Evolutionary conservation across 1,284 basidiomycete genomes (phyloP).

Genomic region (Meira nashicola): DNA sequence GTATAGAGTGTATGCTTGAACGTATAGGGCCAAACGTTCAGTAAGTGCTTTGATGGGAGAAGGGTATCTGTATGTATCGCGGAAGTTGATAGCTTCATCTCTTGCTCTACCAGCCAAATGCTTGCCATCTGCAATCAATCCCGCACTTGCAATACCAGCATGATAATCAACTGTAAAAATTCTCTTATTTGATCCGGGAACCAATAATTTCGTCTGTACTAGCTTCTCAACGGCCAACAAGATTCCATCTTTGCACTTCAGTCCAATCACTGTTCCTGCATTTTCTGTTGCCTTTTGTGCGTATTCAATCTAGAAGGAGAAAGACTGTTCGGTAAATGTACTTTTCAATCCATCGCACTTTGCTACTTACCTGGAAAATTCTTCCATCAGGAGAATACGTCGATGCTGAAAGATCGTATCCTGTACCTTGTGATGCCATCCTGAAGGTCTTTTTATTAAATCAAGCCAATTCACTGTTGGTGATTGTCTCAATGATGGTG

Average conservation of each 20-base stretch:
- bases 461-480: conserved; percentile 4
- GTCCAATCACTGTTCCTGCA: conserved; percentile 70
- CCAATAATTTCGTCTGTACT: conserved; percentile 91
- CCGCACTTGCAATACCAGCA: conserved; percentile 76
- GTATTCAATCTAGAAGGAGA: conserved; percentile 71
- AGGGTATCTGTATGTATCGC: conserved; percentile 70
- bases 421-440: conserved; percentile 97
- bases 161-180: conserved; percentile 91
- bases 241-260: conserved; percentile 88
- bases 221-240: conserved; percentile 95
- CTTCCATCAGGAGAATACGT: conserved; percentile 98
- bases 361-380: conserved; percentile 69
- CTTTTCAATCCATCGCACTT: neutral
- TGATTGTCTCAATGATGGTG: neutral
- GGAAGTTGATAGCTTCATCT: conserved; percentile 74
- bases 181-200: conserved; percentile 85
- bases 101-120: conserved; percentile 79
- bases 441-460: too few relatives aligned
- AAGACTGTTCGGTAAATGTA: neutral
- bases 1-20: conserved; percentile 94
- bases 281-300: conserved; percentile 98
- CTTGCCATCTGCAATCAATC: conserved; percentile 87
- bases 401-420: conserved; percentile 95
- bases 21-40: conserved; percentile 78
- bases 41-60: conserved; percentile 77